phyloP scores from a whole-genome alignment of 1,139 yeast species.

The Yamadazyma epiphylla region DNA sequence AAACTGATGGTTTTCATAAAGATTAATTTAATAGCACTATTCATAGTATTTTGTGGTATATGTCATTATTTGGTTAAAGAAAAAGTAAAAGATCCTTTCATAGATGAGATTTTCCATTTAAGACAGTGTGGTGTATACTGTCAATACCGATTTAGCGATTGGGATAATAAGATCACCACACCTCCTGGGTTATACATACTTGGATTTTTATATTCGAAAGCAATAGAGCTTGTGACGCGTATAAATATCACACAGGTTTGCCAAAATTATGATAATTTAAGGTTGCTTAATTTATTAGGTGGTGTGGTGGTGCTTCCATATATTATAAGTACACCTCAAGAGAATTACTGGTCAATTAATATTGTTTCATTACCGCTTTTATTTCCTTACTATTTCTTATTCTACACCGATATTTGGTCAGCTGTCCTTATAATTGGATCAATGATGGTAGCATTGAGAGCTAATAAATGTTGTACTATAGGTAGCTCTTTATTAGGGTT shows the following conservation, averaged over 20 bases:
- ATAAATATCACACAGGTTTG: slow-evolving; percentile 18
- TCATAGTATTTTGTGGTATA: neutral
- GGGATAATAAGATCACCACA: slow-evolving; percentile 93
- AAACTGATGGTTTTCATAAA: too few relatives aligned
- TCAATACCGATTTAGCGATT: slow-evolving; percentile 51
- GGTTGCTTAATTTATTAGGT: slow-evolving; percentile 63
- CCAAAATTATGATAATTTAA: slow-evolving; percentile 38
- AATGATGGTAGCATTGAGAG: slow-evolving; percentile 33
- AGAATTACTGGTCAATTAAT: slow-evolving; percentile 38
- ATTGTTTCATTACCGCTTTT: slow-evolving; percentile 66
- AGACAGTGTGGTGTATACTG: slow-evolving; percentile 74
- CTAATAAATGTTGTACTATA: slow-evolving; percentile 5
- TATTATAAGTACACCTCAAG: slow-evolving; percentile 15
- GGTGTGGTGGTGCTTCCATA: slow-evolving; percentile 54
- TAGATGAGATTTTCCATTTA: slow-evolving; percentile 84
- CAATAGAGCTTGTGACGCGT: slow-evolving; percentile 14
- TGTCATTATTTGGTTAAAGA: slow-evolving; percentile 10
- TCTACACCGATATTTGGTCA: slow-evolving; percentile 94
- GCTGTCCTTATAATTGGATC: slow-evolving; percentile 56
- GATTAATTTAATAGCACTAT: too few relatives aligned
- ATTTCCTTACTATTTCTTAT: slow-evolving; percentile 68
- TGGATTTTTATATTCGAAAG: slow-evolving; percentile 48
- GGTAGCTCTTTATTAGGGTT: slow-evolving; percentile 49
- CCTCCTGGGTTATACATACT: slow-evolving; percentile 89
- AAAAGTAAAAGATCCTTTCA: slow-evolving; percentile 39